These are phyloP conservation scores for Penicillium sp. DNA, from an alignment of 2,329 filamentous ascomycete genomes.

Conservation along the genomic window DNA sequence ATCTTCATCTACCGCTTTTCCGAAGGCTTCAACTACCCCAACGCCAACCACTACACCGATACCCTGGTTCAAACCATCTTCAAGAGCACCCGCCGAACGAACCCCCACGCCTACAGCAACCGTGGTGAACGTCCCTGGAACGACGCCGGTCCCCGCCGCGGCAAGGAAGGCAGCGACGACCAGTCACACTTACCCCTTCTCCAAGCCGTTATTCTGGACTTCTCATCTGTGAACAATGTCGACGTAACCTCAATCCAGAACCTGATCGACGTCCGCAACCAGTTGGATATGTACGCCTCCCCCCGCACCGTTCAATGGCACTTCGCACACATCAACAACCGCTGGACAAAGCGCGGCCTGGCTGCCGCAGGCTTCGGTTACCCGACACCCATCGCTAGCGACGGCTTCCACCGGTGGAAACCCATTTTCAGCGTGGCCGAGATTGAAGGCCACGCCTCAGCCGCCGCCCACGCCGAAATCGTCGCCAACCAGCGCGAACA, in stretches of 20 bases:
- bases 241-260: slow-evolving; percentile 91
- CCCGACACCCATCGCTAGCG: slow-evolving; percentile 59
- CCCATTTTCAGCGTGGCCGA: slow-evolving; percentile 95
- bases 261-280: slow-evolving; percentile 90
- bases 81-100: slow-evolving; percentile 72
- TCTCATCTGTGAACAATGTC: slow-evolving; percentile 89
- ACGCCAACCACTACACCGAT: slow-evolving; percentile 84
- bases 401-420: slow-evolving; percentile 71
- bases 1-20: slow-evolving; percentile 95
- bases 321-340: slow-evolving; percentile 87
- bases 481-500: slow-evolving; percentile 57
- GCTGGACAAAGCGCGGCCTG: slow-evolving; percentile 90
- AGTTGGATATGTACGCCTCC: slow-evolving; percentile 79
- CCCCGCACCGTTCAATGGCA: slow-evolving; percentile 92
- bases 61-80: slow-evolving; percentile 70
- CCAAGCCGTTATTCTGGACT: slow-evolving; percentile 90
- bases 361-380: slow-evolving; percentile 86
- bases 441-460: slow-evolving; percentile 69
- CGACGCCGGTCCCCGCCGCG: slow-evolving; percentile 72
- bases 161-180: slow-evolving; percentile 50
- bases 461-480: slow-evolving; percentile 66
- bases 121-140: slow-evolving; percentile 90
- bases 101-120: slow-evolving; percentile 62
- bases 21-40: slow-evolving; percentile 95
- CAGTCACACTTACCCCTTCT: slow-evolving; percentile 63